Conservation (phyloP, 1,139 yeast genomes). For the Kazachstania sp. region DNA sequence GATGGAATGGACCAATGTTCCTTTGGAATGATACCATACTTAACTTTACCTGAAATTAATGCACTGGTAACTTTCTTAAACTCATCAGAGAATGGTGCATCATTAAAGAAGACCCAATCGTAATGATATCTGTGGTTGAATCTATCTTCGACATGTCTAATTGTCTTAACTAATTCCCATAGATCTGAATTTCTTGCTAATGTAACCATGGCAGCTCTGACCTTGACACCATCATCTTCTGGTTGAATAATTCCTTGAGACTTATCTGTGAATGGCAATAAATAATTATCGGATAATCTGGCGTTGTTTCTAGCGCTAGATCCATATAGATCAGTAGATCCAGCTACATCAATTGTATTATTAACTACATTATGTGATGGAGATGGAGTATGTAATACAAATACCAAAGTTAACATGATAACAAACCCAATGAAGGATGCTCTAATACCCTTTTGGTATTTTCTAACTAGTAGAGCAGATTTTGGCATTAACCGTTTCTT, state of each 20-base stretch:
- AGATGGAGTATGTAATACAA: conserved; percentile 14
- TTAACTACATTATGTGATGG: neutral
- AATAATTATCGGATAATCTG: conserved; percentile 8
- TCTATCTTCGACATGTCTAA: conserved; percentile 62
- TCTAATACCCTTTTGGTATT: conserved; percentile 20
- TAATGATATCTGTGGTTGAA: conserved; percentile 58
- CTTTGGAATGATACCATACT: conserved; percentile 43
- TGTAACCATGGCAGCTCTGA: conserved; percentile 65
- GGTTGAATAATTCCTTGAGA: conserved; percentile 27
- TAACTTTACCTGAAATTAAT: conserved; percentile 41
- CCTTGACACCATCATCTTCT: conserved; percentile 32
- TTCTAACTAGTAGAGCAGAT: conserved; percentile 25
- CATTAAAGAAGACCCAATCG: conserved; percentile 72
- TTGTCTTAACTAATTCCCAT: conserved; percentile 49
- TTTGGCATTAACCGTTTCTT: conserved; percentile 23
- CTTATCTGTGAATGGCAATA: conserved; percentile 25
- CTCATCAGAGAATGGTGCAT: conserved; percentile 41
- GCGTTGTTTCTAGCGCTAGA: neutral
- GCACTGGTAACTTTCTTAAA: conserved; percentile 37
- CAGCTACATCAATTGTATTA: neutral
- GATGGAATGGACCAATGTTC: conserved; percentile 52
- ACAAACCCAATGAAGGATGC: conserved; percentile 20
- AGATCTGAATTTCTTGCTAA: conserved; percentile 68
- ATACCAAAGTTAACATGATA: conserved; percentile 21
- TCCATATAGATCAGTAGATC: neutral